These are phyloP conservation scores for Syzygium grande DNA, from an alignment of 345 rosid species.

Conservation along the genomic window DNA sequence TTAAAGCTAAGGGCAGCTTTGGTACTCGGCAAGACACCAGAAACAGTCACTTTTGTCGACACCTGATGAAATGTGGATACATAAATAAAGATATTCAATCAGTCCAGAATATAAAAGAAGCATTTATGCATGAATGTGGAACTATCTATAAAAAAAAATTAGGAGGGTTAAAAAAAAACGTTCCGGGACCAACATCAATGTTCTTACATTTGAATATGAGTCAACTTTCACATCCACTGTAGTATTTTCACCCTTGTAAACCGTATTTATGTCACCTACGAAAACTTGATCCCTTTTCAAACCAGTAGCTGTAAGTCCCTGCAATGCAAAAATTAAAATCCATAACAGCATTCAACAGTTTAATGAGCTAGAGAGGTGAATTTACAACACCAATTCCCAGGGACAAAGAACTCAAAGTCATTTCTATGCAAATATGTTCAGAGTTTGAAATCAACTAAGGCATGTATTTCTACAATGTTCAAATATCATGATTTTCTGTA, in stretches of 20 bases:
- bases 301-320: conserved; percentile 73
- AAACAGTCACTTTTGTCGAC: conserved; percentile 58
- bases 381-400: not conserved
- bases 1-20: conserved; percentile 58
- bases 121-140: not conserved
- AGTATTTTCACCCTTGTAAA: conserved; percentile 54
- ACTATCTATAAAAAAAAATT: not conserved
- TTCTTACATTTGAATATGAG: conserved; percentile 56
- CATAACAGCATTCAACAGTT: not conserved
- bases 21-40: conserved; percentile 47
- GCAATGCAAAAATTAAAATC: conserved; percentile 1
- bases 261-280: conserved; percentile 60
- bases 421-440: not conserved
- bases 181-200: not conserved
- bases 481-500: not conserved
- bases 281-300: conserved; percentile 53
- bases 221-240: conserved; percentile 71
- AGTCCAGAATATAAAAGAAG: not conserved
- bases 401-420: not conserved
- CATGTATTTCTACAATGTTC: not conserved
- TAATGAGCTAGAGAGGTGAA: not conserved
- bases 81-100: not conserved
- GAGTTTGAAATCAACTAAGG: not conserved
- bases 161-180: not conserved
- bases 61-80: conserved; percentile 25